Conservation (phyloP, 345 rosid species). For the Cochlearia excelsa region DNA sequence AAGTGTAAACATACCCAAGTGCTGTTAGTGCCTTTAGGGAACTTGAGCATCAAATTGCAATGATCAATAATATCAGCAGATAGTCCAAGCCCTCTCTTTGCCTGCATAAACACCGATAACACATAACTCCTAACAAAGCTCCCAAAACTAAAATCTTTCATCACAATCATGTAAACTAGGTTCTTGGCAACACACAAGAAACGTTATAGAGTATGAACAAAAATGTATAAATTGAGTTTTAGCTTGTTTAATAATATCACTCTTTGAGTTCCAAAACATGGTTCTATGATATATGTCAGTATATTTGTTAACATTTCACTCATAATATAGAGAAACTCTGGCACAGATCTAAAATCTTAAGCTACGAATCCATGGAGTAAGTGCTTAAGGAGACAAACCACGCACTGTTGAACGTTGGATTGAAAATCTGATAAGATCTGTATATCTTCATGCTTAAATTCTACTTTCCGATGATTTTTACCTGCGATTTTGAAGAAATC, state of each 20-base stretch:
- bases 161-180: background rate
- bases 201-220: background rate
- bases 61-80: conserved; percentile 66
- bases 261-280: conserved; percentile 10
- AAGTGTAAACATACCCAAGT: conserved; percentile 63
- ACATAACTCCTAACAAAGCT: conserved; percentile 8
- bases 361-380: background rate
- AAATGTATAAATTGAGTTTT: background rate
- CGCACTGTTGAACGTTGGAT: conserved; percentile 75
- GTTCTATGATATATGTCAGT: background rate
- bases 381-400: conserved; percentile 51
- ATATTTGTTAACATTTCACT: background rate
- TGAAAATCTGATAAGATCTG: conserved; percentile 60
- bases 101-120: conserved; percentile 41
- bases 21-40: conserved; percentile 93
- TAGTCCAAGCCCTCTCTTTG: conserved; percentile 86
- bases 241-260: background rate
- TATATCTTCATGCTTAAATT: conserved; percentile 43
- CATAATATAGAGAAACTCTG: background rate
- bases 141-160: background rate
- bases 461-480: conserved; percentile 31
- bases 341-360: conserved; percentile 3
- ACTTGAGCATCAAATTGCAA: conserved; percentile 78
- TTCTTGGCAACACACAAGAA: background rate
- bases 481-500: conserved; percentile 38